These are phyloP conservation scores for Solanum arcanum DNA, from an alignment of 257 asterid genomes.

Conservation along the genomic window DNA sequence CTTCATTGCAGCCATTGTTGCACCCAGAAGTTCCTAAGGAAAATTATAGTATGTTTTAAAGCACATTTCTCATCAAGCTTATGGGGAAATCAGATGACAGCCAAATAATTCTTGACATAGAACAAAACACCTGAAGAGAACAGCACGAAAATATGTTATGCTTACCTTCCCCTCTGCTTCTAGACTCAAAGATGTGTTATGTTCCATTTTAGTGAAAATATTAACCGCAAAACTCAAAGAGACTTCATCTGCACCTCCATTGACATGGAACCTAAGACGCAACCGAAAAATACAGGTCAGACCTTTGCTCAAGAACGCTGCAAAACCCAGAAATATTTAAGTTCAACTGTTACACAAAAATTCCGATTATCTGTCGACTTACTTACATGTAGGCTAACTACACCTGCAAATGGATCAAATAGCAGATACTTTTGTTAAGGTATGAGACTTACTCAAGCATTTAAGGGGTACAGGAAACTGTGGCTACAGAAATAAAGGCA, in stretches of 20 bases:
- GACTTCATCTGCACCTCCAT: conserved; percentile 63
- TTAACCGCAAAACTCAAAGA: conserved; percentile 42
- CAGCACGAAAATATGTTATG: background rate
- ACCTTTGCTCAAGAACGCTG: background rate
- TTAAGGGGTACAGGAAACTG: background rate
- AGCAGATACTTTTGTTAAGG: background rate
- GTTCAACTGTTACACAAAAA: background rate
- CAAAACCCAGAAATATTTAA: background rate
- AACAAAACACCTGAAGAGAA: background rate
- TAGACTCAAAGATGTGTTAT: conserved; percentile 16
- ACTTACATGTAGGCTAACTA: background rate
- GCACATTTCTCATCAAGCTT: background rate
- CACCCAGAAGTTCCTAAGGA: conserved; percentile 53
- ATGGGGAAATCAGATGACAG: background rate
- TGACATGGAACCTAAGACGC: conserved; percentile 44
- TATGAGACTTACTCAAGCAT: background rate
- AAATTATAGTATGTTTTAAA: background rate
- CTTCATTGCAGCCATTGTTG: conserved; percentile 66
- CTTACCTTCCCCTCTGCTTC: conserved; percentile 27
- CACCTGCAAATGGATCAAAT: background rate
- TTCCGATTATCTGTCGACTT: background rate
- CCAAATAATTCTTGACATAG: background rate
- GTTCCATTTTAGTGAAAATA: conserved; percentile 56
- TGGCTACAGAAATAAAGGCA: background rate
- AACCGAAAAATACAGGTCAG: conserved; percentile 7